Evolutionary conservation across 2,329 filamentous ascomycete genomes (phyloP).

Genomic region (Chrysoporthe austroafricana): DNA sequence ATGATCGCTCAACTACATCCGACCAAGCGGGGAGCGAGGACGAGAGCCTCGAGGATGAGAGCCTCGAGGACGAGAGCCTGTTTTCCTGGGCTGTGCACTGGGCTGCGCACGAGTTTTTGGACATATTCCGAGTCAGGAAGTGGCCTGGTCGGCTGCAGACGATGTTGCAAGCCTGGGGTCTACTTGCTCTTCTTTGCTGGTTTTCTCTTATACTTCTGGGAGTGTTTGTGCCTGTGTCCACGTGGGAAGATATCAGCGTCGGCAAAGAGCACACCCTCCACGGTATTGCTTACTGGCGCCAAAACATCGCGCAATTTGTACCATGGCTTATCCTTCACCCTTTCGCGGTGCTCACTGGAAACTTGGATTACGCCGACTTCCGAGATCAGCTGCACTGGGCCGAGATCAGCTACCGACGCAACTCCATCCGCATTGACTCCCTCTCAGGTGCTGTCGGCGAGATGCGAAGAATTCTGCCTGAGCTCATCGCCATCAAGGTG

Average conservation of each 20-base stretch:
- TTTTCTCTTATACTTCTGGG: constrained; percentile 19
- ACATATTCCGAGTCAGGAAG: not conserved
- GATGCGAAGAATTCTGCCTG: constrained; percentile 51
- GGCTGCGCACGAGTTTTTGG: not conserved
- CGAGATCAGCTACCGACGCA: constrained; percentile 33
- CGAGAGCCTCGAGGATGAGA: not conserved
- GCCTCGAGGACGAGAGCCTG: not conserved
- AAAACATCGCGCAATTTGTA: constrained; percentile 23
- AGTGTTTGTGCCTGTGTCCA: constrained; percentile 9
- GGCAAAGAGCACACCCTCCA: constrained; percentile 2
- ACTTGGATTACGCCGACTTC: constrained; percentile 25
- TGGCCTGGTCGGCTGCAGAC: constrained; percentile 16
- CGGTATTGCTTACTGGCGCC: constrained; percentile 20
- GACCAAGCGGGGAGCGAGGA: not conserved
- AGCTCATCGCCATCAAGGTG: constrained; percentile 58
- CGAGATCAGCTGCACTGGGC: constrained; percentile 22
- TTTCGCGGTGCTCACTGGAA: constrained; percentile 24
- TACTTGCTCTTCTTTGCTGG: constrained; percentile 13
- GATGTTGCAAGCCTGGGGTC: constrained; percentile 15
- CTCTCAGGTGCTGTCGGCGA: constrained; percentile 13
- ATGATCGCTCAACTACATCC: not conserved
- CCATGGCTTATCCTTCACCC: constrained; percentile 27
- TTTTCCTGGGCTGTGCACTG: not conserved
- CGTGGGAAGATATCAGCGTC: constrained; percentile 25
- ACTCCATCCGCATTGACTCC: constrained; percentile 29